phyloP scores from a whole-genome alignment of 2,329 filamentous ascomycete genomes.

The Hymenoscyphus fructigenus region DNA sequence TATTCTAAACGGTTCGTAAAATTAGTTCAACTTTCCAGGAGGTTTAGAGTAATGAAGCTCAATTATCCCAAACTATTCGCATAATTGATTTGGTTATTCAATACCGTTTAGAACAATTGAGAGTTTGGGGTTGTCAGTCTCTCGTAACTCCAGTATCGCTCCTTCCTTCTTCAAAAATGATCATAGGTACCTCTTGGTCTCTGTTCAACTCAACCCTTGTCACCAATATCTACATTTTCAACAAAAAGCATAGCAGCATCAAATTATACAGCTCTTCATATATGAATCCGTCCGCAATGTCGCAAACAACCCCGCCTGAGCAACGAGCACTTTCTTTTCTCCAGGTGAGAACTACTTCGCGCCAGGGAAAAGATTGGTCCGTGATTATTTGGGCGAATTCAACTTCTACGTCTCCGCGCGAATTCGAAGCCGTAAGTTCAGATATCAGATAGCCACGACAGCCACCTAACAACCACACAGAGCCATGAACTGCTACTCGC shows the following conservation, averaged over 20 bases:
- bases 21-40: too few relatives aligned
- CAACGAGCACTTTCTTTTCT: not conserved
- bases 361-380: not conserved
- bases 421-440: not conserved
- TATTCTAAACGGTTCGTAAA: too few relatives aligned
- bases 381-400: not conserved
- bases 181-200: not conserved
- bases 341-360: not conserved
- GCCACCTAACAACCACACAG: not conserved
- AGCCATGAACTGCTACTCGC: not conserved
- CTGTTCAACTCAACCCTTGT: not conserved
- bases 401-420: not conserved
- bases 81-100: too few relatives aligned
- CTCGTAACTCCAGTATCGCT: not conserved
- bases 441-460: not conserved
- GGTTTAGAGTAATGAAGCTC: too few relatives aligned
- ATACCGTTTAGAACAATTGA: too few relatives aligned
- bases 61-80: too few relatives aligned
- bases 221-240: not conserved
- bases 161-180: not conserved
- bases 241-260: too few relatives aligned
- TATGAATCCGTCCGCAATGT: too few relatives aligned
- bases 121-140: too few relatives aligned
- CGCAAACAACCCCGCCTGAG: not conserved
- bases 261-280: too few relatives aligned